Conservation (phyloP, 345 rosid genomes). For the Corchorus capsularis region DNA sequence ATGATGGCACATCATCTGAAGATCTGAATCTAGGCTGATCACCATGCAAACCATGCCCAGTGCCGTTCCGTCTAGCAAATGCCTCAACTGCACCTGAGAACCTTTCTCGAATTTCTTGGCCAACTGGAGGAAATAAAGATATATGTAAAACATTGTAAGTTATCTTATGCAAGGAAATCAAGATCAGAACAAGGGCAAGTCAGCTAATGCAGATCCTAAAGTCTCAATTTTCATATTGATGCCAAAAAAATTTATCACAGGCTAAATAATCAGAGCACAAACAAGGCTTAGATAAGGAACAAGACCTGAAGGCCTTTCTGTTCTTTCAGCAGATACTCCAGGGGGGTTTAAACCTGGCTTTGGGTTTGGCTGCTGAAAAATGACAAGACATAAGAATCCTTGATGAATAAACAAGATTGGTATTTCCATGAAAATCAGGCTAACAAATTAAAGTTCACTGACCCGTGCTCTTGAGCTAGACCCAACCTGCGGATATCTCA, state of each 20-base stretch:
- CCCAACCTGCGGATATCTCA: conserved; percentile 83
- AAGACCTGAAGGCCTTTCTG: conserved; percentile 74
- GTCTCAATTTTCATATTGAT: background rate
- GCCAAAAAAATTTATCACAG: conserved; percentile 17
- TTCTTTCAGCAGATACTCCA: conserved; percentile 71
- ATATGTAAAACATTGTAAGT: background rate
- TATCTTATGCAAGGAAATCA: background rate
- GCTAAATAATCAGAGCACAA: conserved; percentile 13
- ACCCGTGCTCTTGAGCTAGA: conserved; percentile 82
- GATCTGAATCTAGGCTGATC: conserved; percentile 57
- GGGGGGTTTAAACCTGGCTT: conserved; percentile 62
- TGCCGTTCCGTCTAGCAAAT: conserved; percentile 61
- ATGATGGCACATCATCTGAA: conserved; percentile 50
- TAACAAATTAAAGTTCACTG: conserved; percentile 29
- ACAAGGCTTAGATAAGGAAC: conserved; percentile 20
- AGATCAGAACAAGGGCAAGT: background rate
- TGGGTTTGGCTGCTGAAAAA: conserved; percentile 44
- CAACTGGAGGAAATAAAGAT: conserved; percentile 42
- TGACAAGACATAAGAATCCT: conserved; percentile 15
- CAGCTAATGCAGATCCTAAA: background rate
- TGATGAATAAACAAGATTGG: background rate
- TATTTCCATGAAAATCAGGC: background rate
- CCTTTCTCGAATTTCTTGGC: conserved; percentile 80
- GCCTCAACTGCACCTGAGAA: conserved; percentile 84
- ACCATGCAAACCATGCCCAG: conserved; percentile 55